Percentiles rank a stretch among this genome's conserved stretches.
These are phyloP conservation scores for Thielaviopsis ethacetica DNA, from an alignment of 2,329 filamentous ascomycete species.

Conservation along the genomic window DNA sequence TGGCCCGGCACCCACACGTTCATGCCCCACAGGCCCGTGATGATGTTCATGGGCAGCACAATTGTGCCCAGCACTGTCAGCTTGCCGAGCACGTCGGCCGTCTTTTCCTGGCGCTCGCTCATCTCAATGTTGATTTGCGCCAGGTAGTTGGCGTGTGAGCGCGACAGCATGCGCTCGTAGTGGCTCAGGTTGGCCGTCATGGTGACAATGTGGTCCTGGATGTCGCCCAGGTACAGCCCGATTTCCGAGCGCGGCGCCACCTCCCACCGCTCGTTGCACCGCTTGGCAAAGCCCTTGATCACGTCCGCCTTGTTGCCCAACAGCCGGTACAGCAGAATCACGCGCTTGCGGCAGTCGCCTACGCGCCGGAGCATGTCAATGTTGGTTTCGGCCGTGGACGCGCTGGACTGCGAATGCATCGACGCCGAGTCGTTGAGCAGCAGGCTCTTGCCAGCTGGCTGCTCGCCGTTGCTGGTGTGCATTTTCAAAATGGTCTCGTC, in stretches of 20 bases:
- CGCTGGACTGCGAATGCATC: slow-evolving; percentile 14
- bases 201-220: slow-evolving; percentile 96
- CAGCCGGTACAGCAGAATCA: slow-evolving; percentile 87
- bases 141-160: slow-evolving; percentile 93
- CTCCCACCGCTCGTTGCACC: slow-evolving; percentile 96
- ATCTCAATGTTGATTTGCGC: slow-evolving; percentile 98
- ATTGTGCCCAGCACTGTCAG: slow-evolving; percentile 93
- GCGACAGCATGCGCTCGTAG: slow-evolving; percentile 84
- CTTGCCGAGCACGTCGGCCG: slow-evolving; percentile 84
- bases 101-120: slow-evolving; percentile 95
- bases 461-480: slow-evolving; percentile 34
- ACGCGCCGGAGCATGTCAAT: slow-evolving; percentile 83
- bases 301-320: slow-evolving; percentile 96
- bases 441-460: not conserved
- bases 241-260: slow-evolving; percentile 91
- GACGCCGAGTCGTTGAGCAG: slow-evolving; percentile 24
- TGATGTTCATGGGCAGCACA: slow-evolving; percentile 96
- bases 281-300: slow-evolving; percentile 96
- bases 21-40: slow-evolving; percentile 98
- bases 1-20: slow-evolving; percentile 94
- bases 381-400: slow-evolving; percentile 27
- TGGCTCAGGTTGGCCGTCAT: slow-evolving; percentile 95
- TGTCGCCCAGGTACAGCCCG: slow-evolving; percentile 92
- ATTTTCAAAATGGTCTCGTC: slow-evolving; percentile 79
- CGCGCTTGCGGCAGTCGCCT: slow-evolving; percentile 88